Percentiles rank a stretch among this genome's conserved stretches.
Evolutionary conservation across 2,329 filamentous ascomycete genomes (phyloP).

Genomic region (Elsinoe necatrix): DNA sequence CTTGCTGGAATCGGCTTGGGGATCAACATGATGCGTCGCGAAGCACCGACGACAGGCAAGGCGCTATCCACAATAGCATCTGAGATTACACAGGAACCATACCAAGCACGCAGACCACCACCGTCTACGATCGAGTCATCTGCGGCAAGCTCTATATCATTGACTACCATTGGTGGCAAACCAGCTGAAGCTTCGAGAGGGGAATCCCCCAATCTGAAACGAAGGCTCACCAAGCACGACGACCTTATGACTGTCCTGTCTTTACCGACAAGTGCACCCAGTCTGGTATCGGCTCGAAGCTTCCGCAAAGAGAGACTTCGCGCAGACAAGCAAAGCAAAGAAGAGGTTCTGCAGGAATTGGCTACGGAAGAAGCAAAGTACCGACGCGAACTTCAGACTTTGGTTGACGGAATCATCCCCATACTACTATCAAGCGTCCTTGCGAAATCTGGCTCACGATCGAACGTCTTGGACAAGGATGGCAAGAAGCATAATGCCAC

Average conservation of each 20-base stretch:
- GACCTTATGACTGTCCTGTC: conserved; percentile 92
- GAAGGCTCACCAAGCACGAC: conserved; percentile 79
- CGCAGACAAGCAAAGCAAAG: conserved; percentile 58
- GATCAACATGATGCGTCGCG: conserved; percentile 16
- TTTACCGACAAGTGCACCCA: conserved; percentile 57
- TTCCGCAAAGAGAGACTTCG: conserved; percentile 64
- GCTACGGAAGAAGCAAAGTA: conserved; percentile 79
- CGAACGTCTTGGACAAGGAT: conserved; percentile 54
- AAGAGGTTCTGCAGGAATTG: conserved; percentile 72
- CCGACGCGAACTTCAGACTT: conserved; percentile 77
- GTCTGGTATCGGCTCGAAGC: conserved; percentile 68
- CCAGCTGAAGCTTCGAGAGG: conserved; percentile 22
- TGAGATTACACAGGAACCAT: conserved; percentile 43
- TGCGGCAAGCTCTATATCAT: conserved; percentile 18
- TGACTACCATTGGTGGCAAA: conserved; percentile 21
- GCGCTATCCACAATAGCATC: conserved; percentile 52
- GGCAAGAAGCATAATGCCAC: conserved; percentile 49
- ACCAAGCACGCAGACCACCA: conserved; percentile 18
- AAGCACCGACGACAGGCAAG: conserved; percentile 47
- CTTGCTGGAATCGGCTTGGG: neutral
- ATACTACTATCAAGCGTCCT: conserved; percentile 81
- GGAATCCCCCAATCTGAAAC: conserved; percentile 49
- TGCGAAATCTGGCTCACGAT: conserved; percentile 49
- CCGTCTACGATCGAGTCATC: neutral
- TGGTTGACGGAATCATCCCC: conserved; percentile 91